These are phyloP conservation scores for Cutaneotrichosporon sp. DNA, from an alignment of 1,284 basidiomycete species.

Conservation along the genomic window DNA sequence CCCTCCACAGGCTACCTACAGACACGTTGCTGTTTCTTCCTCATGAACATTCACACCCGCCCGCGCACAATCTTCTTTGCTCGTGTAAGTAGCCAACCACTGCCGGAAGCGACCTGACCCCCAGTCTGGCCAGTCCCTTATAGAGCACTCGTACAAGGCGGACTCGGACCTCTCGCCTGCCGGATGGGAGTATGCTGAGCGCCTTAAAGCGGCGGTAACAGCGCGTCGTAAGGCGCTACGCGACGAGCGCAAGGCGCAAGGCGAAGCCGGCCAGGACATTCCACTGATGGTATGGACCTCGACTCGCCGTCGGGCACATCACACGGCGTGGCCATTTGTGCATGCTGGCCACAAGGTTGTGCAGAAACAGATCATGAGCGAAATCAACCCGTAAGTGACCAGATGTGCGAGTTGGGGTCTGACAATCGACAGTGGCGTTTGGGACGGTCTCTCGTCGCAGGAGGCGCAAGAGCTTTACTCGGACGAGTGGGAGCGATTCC, in stretches of 20 bases:
- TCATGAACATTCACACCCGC: conserved; percentile 96
- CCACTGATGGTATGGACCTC: conserved; percentile 92
- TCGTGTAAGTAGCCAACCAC: conserved; percentile 55
- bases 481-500: conserved; percentile 87
- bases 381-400: conserved; percentile 77
- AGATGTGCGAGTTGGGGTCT: too few relatives aligned
- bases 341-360: conserved; percentile 67
- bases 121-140: conserved; percentile 84
- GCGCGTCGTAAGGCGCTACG: conserved; percentile 57
- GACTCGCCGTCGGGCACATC: conserved; percentile 81
- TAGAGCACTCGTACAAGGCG: conserved; percentile 98
- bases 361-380: conserved; percentile 91
- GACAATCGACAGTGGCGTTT: conserved; percentile 57
- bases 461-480: conserved; percentile 87
- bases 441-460: conserved; percentile 88
- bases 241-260: conserved; percentile 61
- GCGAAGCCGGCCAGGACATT: conserved; percentile 52
- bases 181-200: conserved; percentile 91
- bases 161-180: conserved; percentile 92
- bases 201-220: conserved; percentile 75
- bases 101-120: neutral
- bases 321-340: conserved; percentile 93
- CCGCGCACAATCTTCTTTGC: conserved; percentile 90
- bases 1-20: conserved; percentile 53
- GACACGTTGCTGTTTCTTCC: conserved; percentile 67